phyloP scores from a whole-genome alignment of 139 green algal genomes.

The Klebsormidium nitens region DNA sequence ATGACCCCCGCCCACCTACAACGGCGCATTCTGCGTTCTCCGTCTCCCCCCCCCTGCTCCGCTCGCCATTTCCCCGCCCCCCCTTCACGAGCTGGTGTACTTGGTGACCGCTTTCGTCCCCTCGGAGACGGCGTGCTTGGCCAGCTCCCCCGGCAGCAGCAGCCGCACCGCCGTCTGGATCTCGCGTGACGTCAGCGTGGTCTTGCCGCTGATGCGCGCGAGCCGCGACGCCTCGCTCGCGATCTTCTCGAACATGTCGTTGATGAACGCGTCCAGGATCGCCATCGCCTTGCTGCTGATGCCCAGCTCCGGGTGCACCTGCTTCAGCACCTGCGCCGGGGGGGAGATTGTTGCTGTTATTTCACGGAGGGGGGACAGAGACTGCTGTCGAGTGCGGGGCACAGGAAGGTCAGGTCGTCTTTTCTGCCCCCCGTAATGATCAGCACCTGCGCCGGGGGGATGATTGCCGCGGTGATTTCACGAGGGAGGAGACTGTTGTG shows the following conservation, averaged over 20 bases:
- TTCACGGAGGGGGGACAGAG: no score
- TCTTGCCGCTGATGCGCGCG: constrained; percentile 75
- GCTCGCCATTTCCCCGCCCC: no score
- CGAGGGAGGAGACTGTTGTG: no score
- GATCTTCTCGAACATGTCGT: constrained; percentile 90
- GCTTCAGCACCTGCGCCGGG: constrained; percentile 76
- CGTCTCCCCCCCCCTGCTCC: no score
- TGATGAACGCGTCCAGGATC: constrained; percentile 93
- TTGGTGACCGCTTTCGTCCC: constrained; percentile 76
- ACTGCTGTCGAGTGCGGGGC: no score
- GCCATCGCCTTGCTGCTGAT: constrained; percentile 75
- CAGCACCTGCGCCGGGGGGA: no score
- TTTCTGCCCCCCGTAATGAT: no score
- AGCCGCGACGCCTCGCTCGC: constrained; percentile 67
- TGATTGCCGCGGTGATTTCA: no score
- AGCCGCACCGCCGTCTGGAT: constrained; percentile 76
- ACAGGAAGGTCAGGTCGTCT: no score
- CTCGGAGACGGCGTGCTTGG: constrained; percentile 81
- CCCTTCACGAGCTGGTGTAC: constrained; percentile 25
- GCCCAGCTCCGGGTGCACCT: constrained; percentile 78
- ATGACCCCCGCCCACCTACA: no score
- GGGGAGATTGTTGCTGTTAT: no score
- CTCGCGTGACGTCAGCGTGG: constrained; percentile 66
- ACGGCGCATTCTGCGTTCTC: no score
- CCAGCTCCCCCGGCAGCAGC: constrained; percentile 72